Evolutionary conservation across 495 filamentous ascomycete species (phyloP), one percentile per base, ranked within the genome.

Genomic region (Hypoxylon subgilvum): DNA sequence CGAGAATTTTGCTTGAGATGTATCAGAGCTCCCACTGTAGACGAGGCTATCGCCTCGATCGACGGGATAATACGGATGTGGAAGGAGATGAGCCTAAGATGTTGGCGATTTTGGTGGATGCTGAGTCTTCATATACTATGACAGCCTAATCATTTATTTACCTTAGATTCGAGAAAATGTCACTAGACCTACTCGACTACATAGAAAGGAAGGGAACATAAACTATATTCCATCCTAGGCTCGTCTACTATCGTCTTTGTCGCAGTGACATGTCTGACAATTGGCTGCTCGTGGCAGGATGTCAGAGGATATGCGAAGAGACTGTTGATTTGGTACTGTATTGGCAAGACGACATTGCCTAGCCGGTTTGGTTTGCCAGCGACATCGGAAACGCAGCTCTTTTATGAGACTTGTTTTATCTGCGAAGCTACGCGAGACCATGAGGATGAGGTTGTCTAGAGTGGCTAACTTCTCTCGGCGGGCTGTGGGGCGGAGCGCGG

Each of bases 101-200:
- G 42, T 12, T 61, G 67, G 45, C 55, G 62, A 64, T 69, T 69
- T 69, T 69, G 67, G 63, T 52, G 49, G 63, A 59, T 58, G 38
- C 40, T 54, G 32, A 53, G 34, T 44, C 49, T 47, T 59, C 61
- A 65, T 67, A 60, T 67, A 69, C 27, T 52, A 49, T 57, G 36
- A 55, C 36, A 30, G 50, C 35, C 21, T 63, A 63, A 49, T 49
- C 36, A 56, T 47, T 43, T 31, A 56, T 47, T 43, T 57, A 53
- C 30, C 47, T 53, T 51, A 57, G 52, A 57, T 63, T n/a, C 46
- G 28, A 36, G 28, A 35, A 36, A 57, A 56, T 63, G 59, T 47
- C 46, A 63, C 42, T 31, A 57, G 40, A 52, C 52, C 27, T 52
- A n/a, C n/a, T n/a, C n/a, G n/a, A n/a, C n/a, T n/a, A n/a, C n/a